phyloP scores from a whole-genome alignment of 345 rosid genomes.

The Tarenaya hassleriana region DNA sequence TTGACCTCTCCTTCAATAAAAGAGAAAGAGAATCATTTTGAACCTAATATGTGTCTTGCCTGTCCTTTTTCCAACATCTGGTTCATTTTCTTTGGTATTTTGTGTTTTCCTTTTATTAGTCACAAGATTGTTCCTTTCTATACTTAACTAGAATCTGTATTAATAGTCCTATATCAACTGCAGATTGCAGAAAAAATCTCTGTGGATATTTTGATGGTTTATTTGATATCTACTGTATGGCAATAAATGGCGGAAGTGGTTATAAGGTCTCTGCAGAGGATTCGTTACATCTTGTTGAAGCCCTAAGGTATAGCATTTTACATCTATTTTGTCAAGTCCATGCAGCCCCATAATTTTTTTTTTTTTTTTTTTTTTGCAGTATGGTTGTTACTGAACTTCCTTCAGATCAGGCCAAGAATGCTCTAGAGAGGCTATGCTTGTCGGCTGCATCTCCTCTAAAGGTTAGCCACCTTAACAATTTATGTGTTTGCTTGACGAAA shows the following conservation, averaged over 20 bases:
- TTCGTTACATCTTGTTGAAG: slow-evolving; percentile 87
- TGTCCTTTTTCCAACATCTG: too few species aligned
- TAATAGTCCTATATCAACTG: slow-evolving; percentile 24
- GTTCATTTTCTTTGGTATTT: too few species aligned
- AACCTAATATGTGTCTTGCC: too few species aligned
- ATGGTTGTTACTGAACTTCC: slow-evolving; percentile 94
- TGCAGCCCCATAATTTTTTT: slow-evolving; percentile 14
- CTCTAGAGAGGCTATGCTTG: slow-evolving; percentile 73
- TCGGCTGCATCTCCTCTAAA: slow-evolving; percentile 84
- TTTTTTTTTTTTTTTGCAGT: slow-evolving; percentile 42
- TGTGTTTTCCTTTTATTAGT: too few species aligned
- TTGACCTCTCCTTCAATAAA: slow-evolving; percentile 7
- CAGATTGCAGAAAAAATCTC: slow-evolving; percentile 90
- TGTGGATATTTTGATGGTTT: slow-evolving; percentile 76
- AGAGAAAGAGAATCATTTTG: too few species aligned
- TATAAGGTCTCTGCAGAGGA: slow-evolving; percentile 90
- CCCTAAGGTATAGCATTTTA: slow-evolving; percentile 54
- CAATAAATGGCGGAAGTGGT: slow-evolving; percentile 72
- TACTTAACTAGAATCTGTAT: slow-evolving; percentile 7
- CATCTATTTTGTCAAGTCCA: too few species aligned
- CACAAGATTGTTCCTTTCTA: background rate
- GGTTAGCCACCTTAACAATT: slow-evolving; percentile 39
- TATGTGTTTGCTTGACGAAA: slow-evolving; percentile 13
- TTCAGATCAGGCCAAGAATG: slow-evolving; percentile 71
- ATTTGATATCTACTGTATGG: slow-evolving; percentile 67